Conservation (phyloP, 2,329 filamentous ascomycete genomes). For the Rhytidhysteron rufulum region DNA sequence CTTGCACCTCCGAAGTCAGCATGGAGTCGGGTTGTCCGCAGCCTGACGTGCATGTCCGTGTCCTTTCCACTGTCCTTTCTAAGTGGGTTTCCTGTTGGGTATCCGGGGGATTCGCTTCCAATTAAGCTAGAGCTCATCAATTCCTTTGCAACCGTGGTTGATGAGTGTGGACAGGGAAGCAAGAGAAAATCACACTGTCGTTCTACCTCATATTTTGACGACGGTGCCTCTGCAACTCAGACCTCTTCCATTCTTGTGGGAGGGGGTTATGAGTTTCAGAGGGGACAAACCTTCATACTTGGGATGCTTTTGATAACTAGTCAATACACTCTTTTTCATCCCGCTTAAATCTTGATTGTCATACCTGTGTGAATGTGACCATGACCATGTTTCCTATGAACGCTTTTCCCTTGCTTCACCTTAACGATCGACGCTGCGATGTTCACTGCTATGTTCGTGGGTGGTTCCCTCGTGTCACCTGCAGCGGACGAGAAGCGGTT, state of each 20-base stretch:
- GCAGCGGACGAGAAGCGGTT: no score
- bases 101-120: constrained; percentile 24
- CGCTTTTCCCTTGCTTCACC: no score
- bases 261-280: constrained; percentile 19
- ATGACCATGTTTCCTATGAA: no score
- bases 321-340: background rate
- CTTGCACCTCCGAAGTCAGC: no score
- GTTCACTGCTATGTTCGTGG: no score
- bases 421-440: no score
- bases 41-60: constrained; percentile 5
- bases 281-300: constrained; percentile 20
- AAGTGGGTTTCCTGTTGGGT: constrained; percentile 2
- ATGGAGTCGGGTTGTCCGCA: no score
- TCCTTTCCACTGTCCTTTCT: background rate
- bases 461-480: no score
- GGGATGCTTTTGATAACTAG: background rate
- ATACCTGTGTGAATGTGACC: no score
- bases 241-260: constrained; percentile 20
- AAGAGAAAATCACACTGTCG: constrained; percentile 24
- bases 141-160: constrained; percentile 31
- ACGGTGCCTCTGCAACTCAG: constrained; percentile 24
- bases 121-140: constrained; percentile 41
- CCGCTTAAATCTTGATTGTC: no score
- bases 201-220: constrained; percentile 21
- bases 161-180: constrained; percentile 43